phyloP scores from a whole-genome alignment of 805 yeast genomes.

The Nakazawaea wickerhamii region DNA sequence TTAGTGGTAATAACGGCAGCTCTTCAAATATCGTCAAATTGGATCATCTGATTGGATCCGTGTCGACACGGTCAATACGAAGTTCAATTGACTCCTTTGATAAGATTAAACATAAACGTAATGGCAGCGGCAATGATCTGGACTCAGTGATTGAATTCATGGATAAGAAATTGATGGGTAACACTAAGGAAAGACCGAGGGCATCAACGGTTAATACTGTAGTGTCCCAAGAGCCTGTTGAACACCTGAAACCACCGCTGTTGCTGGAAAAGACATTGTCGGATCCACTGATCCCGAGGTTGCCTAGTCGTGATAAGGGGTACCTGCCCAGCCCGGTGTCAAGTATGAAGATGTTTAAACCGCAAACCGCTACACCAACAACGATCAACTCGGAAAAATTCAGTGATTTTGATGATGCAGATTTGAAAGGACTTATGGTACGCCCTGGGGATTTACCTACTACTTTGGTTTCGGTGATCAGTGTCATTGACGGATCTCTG shows the following conservation, averaged over 20 bases:
- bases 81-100: not conserved
- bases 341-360: too few relatives aligned
- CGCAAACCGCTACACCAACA: too few relatives aligned
- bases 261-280: not conserved
- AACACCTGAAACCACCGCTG: not conserved
- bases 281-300: too few relatives aligned
- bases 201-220: slow-evolving; percentile 6
- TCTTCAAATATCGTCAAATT: slow-evolving; percentile 1
- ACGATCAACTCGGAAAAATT: slow-evolving; percentile 1
- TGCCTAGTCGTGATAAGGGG: too few relatives aligned
- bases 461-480: slow-evolving; percentile 9
- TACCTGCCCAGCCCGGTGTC: too few relatives aligned
- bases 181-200: not conserved
- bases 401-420: slow-evolving; percentile 6
- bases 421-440: slow-evolving; percentile 11
- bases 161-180: slow-evolving; percentile 10
- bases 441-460: slow-evolving; percentile 11
- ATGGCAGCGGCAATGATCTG: slow-evolving; percentile 5
- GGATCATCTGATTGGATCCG: not conserved
- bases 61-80: slow-evolving; percentile 1
- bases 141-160: slow-evolving; percentile 12
- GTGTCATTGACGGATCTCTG: slow-evolving; percentile 9
- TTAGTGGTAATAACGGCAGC: slow-evolving; percentile 9
- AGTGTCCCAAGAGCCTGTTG: not conserved
- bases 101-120: not conserved